These are phyloP conservation scores for Heracleum sosnowskyi DNA, from an alignment of 129 eudicot species.

Conservation along the genomic window DNA sequence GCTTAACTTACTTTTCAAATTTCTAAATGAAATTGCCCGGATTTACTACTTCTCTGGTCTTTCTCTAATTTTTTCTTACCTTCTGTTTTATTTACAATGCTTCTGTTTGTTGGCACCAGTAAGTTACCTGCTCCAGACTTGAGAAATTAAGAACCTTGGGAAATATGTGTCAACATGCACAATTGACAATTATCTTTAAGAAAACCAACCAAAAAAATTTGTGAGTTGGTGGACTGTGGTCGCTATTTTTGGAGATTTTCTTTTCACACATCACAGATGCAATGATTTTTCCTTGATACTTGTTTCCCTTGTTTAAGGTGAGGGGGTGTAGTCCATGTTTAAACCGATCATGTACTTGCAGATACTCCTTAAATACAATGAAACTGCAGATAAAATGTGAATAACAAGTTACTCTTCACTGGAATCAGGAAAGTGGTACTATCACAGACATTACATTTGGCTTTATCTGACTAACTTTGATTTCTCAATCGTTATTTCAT, in stretches of 20 bases:
- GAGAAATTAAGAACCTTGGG: neutral
- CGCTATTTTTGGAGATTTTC: too few relatives aligned
- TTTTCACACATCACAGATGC: neutral
- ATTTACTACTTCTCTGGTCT: neutral
- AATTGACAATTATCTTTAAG: neutral
- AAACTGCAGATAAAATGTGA: too few relatives aligned
- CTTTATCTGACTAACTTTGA: too few relatives aligned
- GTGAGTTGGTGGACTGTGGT: too few relatives aligned
- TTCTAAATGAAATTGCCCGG: neutral
- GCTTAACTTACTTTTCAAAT: conserved; percentile 1
- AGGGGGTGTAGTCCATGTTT: neutral
- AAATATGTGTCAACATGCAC: neutral
- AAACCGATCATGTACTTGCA: neutral
- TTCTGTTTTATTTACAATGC: neutral
- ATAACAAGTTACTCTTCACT: too few relatives aligned
- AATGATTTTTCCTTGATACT: too few relatives aligned
- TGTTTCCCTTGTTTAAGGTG: too few relatives aligned
- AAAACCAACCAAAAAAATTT: neutral
- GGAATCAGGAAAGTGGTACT: too few relatives aligned
- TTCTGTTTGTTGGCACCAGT: neutral
- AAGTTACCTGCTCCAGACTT: neutral
- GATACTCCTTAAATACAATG: neutral
- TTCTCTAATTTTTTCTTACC: neutral
- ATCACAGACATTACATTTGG: too few relatives aligned
- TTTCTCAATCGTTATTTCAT: too few relatives aligned